Base-by-base conservation (phyloP, 2,329 filamentous ascomycete species). In the Coccinonectria pachysandricola region DNA sequence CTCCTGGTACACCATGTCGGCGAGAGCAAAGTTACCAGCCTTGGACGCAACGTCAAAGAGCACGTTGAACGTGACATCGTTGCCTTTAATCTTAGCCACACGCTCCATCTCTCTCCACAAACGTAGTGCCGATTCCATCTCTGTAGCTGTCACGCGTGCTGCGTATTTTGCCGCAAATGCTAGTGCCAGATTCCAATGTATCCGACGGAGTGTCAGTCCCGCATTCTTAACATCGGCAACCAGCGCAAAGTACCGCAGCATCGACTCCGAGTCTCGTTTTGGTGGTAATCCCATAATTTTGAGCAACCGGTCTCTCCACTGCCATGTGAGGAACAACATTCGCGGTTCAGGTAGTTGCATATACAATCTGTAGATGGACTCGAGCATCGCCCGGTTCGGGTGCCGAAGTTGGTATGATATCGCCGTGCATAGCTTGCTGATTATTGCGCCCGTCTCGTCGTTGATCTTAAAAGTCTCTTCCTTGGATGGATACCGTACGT, bases 21-120 rank as follows among this genome's bases (percentile, higher is more conserved):
- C 87, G 12, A 96, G 70, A 1, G 65, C 63, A 39, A 81, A 93
- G 46, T 92, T 91, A 19, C 82, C 81, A 0, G 84, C 75, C 52
- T 91, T 92, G 40, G 84, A 73, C 1, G 91, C 85, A 8, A 85
- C 71, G 47, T 95, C 82, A 43, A 94, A 95, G 8, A 98, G 67
- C 23, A 95, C 80, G 48, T 91, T 94, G 55, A 98, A 92, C 0
- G 88, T 93, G n/a, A 86, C 78, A 24, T 74, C 66, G 41, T 80
- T 81, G 18, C 71, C 77, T 39, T 60, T 58, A 9, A 85, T 53
- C 1, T 71, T 68, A 2, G 76, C 75, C 4, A 73, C 59, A 23
- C 71, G 65, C 53, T 98, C 91, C 86, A 96, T 96, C 43, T 91
- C 76, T 38, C 72, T 75, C 87, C 88, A 98, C 13, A 92, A 56